Percentiles rank a stretch among this genome's conserved stretches.
phyloP scores from a whole-genome alignment of 306 rosid species.

The Cicer judaicum region DNA sequence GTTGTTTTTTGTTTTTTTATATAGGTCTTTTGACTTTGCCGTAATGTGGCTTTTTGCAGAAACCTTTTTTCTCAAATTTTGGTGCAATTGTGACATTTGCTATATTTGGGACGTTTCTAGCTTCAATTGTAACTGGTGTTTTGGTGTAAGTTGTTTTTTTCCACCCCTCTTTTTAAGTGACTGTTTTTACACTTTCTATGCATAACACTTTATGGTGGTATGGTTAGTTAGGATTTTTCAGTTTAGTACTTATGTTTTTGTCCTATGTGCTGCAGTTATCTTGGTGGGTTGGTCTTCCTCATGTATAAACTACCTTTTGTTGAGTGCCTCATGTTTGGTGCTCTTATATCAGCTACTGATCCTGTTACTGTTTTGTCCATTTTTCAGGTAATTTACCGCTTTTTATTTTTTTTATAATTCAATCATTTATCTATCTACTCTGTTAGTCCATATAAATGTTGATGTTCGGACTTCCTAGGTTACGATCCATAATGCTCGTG shows the following conservation, averaged over 20 bases:
- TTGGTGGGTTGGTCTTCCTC: conserved; percentile 85
- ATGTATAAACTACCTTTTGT: conserved; percentile 96
- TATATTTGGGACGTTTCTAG: conserved; percentile 82
- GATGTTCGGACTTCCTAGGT: conserved; percentile 20
- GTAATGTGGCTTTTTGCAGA: conserved; percentile 54
- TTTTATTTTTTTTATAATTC: conserved; percentile 1
- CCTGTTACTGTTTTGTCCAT: conserved; percentile 97
- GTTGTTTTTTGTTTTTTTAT: conserved; percentile 4
- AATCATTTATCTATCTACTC: conserved; percentile 3
- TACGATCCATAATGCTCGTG: conserved; percentile 4
- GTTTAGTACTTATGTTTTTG: conserved; percentile 27
- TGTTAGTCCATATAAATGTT: not conserved
- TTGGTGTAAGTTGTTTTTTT: conserved; percentile 71
- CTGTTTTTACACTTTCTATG: not conserved
- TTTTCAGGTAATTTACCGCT: conserved; percentile 72
- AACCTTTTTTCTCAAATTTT: conserved; percentile 97
- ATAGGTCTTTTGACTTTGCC: conserved; percentile 12
- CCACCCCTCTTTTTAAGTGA: not conserved
- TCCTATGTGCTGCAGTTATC: conserved; percentile 72
- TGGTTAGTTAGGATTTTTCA: conserved; percentile 37
- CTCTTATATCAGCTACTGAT: conserved; percentile 98
- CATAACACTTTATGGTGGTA: conserved; percentile 10
- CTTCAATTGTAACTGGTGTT: conserved; percentile 88
- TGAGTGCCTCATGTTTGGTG: conserved; percentile 98
- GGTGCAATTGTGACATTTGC: conserved; percentile 99